Base-by-base conservation (phyloP, 2,329 filamentous ascomycete genomes). In the Colletotrichum navitas region DNA sequence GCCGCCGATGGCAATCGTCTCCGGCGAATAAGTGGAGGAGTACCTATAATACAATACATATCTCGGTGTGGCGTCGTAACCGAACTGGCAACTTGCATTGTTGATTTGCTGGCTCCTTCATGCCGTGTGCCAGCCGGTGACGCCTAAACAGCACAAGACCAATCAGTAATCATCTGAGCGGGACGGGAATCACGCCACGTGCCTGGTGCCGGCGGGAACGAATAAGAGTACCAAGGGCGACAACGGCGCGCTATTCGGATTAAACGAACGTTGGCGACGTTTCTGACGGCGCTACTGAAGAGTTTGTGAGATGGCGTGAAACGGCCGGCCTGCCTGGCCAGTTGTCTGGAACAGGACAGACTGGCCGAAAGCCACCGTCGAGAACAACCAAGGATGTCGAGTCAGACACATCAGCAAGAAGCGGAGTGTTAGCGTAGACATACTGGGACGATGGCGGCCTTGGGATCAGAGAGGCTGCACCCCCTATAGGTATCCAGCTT, bases 151-250 rank as follows among this genome's bases (percentile, higher is more conserved):
- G 34, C 51, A 8, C 47, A 21, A 24, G 39, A 12, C 52, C 36
- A 66, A 47, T 47, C 36, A 66, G 39, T 47, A n/a, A 24, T 14
- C 32, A 29, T 24, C 21, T 66, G 56, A 47, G 26, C 3, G 49
- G n/a, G 39, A 29, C 41, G 58, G 64, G 26, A 61, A 51, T 51
- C 52, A 69, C 47, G 54, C 69, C 69, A 65, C 69, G 54, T 72
- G 69, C 66, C 58, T n/a, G 47, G 43, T 49, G 43, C 36, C 45
- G 63, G 51, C 52, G 64, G 64, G 52, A 58, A 58, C 26, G 12
- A 71, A 56, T 59, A n/a, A 56, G 41, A 47, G n/a, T n/a, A 34
- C 36, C 45, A 43, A 54, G 54, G 41, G 59, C 54, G 26, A 61
- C 43, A 72, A 69, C 58, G 66, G 66, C 58, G 65, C 52, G 43